These are phyloP conservation scores for Gautieria morchelliformis DNA, from an alignment of 768 basidiomycete species.

Conservation along the genomic window DNA sequence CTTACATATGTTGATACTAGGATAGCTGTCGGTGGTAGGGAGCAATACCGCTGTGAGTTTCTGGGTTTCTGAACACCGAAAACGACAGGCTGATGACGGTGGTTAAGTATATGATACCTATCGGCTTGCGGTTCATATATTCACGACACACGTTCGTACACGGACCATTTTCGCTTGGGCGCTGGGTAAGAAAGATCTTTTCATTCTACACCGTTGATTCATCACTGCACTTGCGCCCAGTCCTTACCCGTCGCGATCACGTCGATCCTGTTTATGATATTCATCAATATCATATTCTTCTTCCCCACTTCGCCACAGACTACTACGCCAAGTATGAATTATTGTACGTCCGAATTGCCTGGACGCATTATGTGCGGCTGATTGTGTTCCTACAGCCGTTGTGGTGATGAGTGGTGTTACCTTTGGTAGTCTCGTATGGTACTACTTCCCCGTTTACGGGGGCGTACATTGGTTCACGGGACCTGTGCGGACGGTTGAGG, in stretches of 20 bases:
- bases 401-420: constrained; percentile 57
- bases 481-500: constrained; percentile 40
- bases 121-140: constrained; percentile 40
- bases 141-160: constrained; percentile 31
- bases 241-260: constrained; percentile 46
- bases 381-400: constrained; percentile 19
- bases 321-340: constrained; percentile 51
- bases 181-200: constrained; percentile 24
- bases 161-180: constrained; percentile 40
- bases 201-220: not conserved
- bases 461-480: constrained; percentile 67
- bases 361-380: not conserved
- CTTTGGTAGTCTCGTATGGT: constrained; percentile 48
- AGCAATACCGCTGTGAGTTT: constrained; percentile 9
- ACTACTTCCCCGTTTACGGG: constrained; percentile 55
- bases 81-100: constrained; percentile 6
- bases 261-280: constrained; percentile 54
- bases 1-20: constrained; percentile 7
- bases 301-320: constrained; percentile 50
- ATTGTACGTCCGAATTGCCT: constrained; percentile 19
- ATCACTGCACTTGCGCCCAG: constrained; percentile 21
- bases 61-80: not conserved
- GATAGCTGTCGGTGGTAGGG: not conserved
- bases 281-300: constrained; percentile 52
- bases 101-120: constrained; percentile 36